Evolutionary conservation across 306 rosid species (phyloP).

Genomic region (Canavalia gladiata): DNA sequence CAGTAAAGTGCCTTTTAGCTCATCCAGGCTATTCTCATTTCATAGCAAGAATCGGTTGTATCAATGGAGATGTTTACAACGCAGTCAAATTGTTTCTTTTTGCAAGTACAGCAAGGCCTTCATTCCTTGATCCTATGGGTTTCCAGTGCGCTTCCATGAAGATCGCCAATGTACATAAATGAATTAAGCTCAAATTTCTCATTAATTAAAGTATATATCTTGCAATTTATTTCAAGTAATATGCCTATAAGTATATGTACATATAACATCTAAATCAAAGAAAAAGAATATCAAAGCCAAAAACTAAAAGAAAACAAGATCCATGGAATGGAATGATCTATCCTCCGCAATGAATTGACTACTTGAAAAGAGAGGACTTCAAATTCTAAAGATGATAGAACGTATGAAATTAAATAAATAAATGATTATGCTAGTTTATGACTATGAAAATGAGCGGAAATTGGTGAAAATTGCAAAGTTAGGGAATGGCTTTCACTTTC

Average conservation of each 20-base stretch:
- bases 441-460: conserved; percentile 30
- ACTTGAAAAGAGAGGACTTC: conserved; percentile 19
- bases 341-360: conserved; percentile 25
- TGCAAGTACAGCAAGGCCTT: background rate
- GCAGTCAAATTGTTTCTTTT: background rate
- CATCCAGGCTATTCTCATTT: background rate
- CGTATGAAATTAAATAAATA: conserved; percentile 28
- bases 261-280: conserved; percentile 27
- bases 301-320: background rate
- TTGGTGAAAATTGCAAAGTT: background rate
- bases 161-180: background rate
- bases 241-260: conserved; percentile 35
- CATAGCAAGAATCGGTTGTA: background rate
- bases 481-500: conserved; percentile 2
- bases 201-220: conserved; percentile 7
- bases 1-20: background rate
- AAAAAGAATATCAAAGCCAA: conserved; percentile 33
- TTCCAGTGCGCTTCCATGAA: background rate
- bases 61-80: background rate
- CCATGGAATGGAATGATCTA: conserved; percentile 38
- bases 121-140: background rate
- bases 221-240: conserved; percentile 40
- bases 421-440: conserved; percentile 37
- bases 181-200: conserved; percentile 6
- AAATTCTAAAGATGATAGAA: conserved; percentile 15